Conservation (phyloP, 768 basidiomycete species). For the Lentinula aciculospora region DNA sequence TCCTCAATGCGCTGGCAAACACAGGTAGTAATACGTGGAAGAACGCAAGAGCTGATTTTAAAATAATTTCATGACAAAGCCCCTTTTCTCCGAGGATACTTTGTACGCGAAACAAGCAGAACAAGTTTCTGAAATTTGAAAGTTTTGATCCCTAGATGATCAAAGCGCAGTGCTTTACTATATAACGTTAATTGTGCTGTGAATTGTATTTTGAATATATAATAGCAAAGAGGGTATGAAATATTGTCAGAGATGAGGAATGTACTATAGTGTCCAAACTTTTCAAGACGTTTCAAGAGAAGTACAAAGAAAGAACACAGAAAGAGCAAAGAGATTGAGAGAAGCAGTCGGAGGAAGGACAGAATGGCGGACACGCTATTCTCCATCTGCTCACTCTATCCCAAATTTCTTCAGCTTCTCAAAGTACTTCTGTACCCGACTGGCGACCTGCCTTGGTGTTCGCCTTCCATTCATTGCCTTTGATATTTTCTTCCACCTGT, state of each 20-base stretch:
- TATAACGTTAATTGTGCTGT: background rate
- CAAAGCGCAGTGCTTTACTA: background rate
- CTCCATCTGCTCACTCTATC: slow-evolving; percentile 7
- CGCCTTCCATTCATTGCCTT: slow-evolving; percentile 72
- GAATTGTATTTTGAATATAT: background rate
- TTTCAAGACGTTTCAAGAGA: background rate
- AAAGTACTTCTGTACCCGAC: slow-evolving; percentile 84
- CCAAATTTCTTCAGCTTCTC: slow-evolving; percentile 73
- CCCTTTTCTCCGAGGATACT: background rate
- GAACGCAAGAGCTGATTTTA: background rate
- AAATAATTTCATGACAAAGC: background rate
- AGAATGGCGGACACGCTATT: background rate
- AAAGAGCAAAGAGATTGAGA: background rate
- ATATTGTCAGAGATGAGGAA: background rate
- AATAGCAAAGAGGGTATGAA: background rate
- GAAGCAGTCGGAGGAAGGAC: background rate
- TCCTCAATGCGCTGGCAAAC: background rate
- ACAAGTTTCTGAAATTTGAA: background rate
- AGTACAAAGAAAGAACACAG: background rate
- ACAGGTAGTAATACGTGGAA: background rate
- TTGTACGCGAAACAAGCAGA: background rate
- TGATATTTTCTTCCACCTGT: slow-evolving; percentile 78
- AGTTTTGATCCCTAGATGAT: background rate
- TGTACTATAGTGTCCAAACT: background rate
- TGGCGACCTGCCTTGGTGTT: slow-evolving; percentile 82